These are phyloP conservation scores for Podila epigama DNA, from an alignment of 192 early-diverging fungal genomes.

Conservation along the genomic window DNA sequence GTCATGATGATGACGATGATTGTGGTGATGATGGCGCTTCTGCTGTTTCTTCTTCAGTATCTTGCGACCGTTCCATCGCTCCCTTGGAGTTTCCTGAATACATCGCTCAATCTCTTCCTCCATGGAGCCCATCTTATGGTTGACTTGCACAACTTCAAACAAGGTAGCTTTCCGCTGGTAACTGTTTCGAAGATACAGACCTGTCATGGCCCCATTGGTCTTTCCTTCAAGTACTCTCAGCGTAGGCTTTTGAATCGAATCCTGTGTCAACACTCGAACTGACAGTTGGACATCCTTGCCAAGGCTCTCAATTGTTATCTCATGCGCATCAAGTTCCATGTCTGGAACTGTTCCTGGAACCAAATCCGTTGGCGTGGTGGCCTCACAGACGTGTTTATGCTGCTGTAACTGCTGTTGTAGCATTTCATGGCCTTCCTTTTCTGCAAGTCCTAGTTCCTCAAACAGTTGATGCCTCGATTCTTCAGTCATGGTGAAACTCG, in stretches of 20 bases:
- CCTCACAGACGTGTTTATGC: neutral
- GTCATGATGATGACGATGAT: neutral
- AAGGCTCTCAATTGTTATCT: neutral
- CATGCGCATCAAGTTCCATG: neutral
- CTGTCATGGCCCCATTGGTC: neutral
- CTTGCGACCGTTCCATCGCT: neutral
- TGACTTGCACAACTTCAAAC: neutral
- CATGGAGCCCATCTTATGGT: neutral
- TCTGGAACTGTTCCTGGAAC: neutral
- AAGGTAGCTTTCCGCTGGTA: neutral
- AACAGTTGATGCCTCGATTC: neutral
- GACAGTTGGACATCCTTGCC: neutral
- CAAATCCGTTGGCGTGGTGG: neutral
- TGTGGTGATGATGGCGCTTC: neutral
- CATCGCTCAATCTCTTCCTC: neutral
- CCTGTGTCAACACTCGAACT: neutral
- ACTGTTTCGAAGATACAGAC: neutral
- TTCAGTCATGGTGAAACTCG: neutral
- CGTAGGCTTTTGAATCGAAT: neutral
- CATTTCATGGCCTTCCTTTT: too few relatives aligned
- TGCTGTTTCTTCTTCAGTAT: neutral
- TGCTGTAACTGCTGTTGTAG: neutral
- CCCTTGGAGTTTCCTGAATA: neutral
- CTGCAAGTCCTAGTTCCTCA: neutral
- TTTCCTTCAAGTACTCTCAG: neutral